Evolutionary conservation across 345 rosid species (phyloP), one percentile per base, ranked within the genome.

Genomic region (Salix dunnii): DNA sequence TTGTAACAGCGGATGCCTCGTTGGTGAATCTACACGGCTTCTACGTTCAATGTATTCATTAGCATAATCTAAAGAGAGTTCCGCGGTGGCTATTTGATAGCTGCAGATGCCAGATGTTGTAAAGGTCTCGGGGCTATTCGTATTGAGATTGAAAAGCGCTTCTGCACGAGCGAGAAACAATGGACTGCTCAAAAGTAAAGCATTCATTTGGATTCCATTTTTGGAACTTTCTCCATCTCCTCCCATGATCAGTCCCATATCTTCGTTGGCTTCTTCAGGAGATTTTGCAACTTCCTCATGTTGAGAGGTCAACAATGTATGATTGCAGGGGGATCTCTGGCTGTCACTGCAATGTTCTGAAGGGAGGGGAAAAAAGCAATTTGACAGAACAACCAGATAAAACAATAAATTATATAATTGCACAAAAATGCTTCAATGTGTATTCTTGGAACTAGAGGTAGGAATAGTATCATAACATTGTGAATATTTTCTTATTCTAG

Each of bases 21-120:
- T 76, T 82, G 55, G 78, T 51, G 86, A 83, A 75, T 87, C 83
- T 2, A 81, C 78, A 74, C 81, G 77, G 78, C 91, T 89, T 83
- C 79, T 88, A 13, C 85, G 86, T 73, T 69, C 85, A 23, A 87
- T 68, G 70, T 87, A 84, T 82, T 93, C 99, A 61, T 84, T 86
- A 63, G 96, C 91, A 36, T 85, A 91, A 76, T 91, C 96, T 70
- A 89, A 68, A 65, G 78, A 85, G 77, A 90, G 89, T 84, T 73
- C 86, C 70, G 71, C 74, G 25, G 83, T 77, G 23, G 81, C 75
- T 35, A 64, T 72, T 28, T 53, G 53, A 18, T 70, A 48, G 65
- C 69, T 80, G 14, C 64, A 8, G 21, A 65, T 75, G 33, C 66
- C 65, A 12, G 40, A 48, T 31, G 67, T 58, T 78, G 76, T 78